Evolutionary conservation across 208 protist genomes (phyloP).

Genomic region (Phytomonas sp.): DNA sequence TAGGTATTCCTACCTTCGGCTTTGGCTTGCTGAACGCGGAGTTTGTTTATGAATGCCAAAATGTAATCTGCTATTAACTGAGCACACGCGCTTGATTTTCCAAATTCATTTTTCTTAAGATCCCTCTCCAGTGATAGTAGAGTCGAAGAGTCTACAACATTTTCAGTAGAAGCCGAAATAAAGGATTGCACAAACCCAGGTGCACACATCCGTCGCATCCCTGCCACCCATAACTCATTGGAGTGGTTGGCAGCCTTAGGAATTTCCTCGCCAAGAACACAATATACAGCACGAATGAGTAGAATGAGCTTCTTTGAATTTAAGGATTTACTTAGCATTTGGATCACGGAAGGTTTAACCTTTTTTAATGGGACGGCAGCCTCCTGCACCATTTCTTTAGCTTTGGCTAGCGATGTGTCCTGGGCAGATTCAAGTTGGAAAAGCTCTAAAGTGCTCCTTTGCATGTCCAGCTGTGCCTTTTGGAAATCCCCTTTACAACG

Average conservation of each 20-base stretch:
- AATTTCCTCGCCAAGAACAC: constrained; percentile 52
- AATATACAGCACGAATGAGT: constrained; percentile 45
- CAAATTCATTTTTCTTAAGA: background rate
- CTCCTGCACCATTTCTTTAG: constrained; percentile 20
- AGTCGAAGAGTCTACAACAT: background rate
- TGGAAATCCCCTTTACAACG: constrained; percentile 17
- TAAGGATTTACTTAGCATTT: constrained; percentile 25
- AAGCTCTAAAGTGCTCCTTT: constrained; percentile 6
- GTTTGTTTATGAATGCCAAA: constrained; percentile 1
- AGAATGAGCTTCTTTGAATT: constrained; percentile 31
- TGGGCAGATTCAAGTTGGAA: background rate
- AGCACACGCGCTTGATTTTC: background rate
- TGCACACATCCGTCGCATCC: constrained; percentile 31
- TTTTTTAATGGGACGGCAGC: constrained; percentile 23
- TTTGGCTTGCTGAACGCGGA: background rate
- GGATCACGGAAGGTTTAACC: constrained; percentile 29
- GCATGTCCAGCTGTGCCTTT: constrained; percentile 10
- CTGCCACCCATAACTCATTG: constrained; percentile 45
- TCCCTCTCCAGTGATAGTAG: background rate
- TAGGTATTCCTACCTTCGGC: background rate
- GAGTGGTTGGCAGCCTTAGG: constrained; percentile 22
- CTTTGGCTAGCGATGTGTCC: constrained; percentile 10
- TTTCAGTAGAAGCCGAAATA: background rate
- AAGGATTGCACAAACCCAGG: background rate
- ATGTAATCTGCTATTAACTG: background rate